Percentiles rank a stretch among this genome's conserved stretches.
Conservation (phyloP, 192 early-diverging fungal genomes). For the Backusella sp. region DNA sequence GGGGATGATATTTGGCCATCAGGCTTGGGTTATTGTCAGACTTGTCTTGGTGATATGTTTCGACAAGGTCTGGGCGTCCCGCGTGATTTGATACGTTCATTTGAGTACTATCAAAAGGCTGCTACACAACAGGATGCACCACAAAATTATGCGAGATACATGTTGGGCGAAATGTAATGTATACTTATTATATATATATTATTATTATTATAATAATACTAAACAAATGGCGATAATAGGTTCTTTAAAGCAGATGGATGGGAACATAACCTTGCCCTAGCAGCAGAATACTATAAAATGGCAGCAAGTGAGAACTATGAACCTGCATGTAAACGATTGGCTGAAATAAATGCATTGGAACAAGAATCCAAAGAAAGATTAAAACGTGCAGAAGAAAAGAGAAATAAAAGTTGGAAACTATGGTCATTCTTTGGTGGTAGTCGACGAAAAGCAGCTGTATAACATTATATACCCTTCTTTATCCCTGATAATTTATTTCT, state of each 20-base stretch:
- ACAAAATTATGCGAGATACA: conserved; percentile 35
- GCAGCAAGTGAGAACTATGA: conserved; percentile 21
- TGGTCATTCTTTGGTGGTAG: conserved; percentile 10
- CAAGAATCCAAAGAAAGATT: background rate
- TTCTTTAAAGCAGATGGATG: conserved; percentile 22
- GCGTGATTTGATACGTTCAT: conserved; percentile 22
- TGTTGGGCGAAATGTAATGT: conserved; percentile 34
- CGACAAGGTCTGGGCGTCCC: conserved; percentile 28
- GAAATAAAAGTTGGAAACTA: conserved; percentile 8
- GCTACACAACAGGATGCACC: conserved; percentile 37
- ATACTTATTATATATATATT: background rate
- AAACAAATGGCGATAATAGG: background rate
- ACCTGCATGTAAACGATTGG: conserved; percentile 8
- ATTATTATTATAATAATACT: background rate
- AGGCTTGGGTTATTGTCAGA: conserved; percentile 36
- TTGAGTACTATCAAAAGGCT: conserved; percentile 35
- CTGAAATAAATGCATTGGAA: conserved; percentile 11
- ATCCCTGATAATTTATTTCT: background rate
- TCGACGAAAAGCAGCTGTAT: conserved; percentile 9
- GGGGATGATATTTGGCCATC: conserved; percentile 37
- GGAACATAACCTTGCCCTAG: conserved; percentile 15
- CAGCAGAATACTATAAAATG: conserved; percentile 21
- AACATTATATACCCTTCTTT: background rate
- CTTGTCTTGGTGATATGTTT: conserved; percentile 31
- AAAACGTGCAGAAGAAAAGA: background rate